Conservation (phyloP, 2,329 filamentous ascomycete genomes). For the Pezicula carpinea region DNA sequence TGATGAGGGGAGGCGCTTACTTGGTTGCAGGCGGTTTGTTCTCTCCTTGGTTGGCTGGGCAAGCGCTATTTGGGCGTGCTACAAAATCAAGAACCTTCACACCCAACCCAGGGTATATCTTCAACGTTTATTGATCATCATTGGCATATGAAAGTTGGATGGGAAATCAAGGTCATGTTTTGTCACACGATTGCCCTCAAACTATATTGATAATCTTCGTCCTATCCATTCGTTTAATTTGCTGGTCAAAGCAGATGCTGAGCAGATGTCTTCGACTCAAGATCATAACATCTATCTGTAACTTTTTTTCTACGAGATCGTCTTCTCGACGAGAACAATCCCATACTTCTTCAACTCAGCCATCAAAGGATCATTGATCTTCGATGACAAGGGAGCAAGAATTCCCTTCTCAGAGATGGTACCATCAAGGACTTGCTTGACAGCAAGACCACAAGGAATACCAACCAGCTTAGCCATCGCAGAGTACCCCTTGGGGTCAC, state of each 20-base stretch:
- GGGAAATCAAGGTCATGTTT: too few relatives aligned
- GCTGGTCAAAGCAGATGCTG: neutral
- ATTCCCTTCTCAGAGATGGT: constrained; percentile 69
- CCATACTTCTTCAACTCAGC: constrained; percentile 74
- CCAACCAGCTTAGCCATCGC: constrained; percentile 83
- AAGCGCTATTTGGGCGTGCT: too few relatives aligned
- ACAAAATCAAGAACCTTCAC: too few relatives aligned
- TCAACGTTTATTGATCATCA: too few relatives aligned
- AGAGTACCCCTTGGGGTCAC: constrained; percentile 70
- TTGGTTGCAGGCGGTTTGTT: too few relatives aligned
- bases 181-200: neutral
- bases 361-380: constrained; percentile 69
- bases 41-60: too few relatives aligned
- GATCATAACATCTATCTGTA: neutral
- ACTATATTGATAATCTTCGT: neutral
- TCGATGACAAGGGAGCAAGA: constrained; percentile 69
- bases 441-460: constrained; percentile 69
- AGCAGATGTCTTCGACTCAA: neutral
- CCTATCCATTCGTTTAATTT: neutral
- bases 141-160: too few relatives aligned
- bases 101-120: too few relatives aligned
- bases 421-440: constrained; percentile 73
- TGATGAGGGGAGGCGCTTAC: too few relatives aligned
- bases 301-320: constrained; percentile 27
- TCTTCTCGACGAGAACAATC: constrained; percentile 70